phyloP scores from a whole-genome alignment of 2,329 filamentous ascomycete genomes.

The Epichloe sibirici region DNA sequence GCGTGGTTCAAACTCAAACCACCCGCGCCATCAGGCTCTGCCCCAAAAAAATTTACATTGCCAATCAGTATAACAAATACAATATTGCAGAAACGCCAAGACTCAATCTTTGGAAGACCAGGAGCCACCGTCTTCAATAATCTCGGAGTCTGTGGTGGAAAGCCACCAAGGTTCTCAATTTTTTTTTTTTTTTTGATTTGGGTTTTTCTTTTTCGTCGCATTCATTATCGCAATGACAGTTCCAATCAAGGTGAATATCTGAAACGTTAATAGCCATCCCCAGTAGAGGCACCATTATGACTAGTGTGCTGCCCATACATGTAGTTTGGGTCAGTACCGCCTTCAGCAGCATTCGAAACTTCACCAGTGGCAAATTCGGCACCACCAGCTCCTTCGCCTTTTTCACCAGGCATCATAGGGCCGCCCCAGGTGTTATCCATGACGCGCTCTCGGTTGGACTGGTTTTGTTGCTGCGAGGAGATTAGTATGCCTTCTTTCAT shows the following conservation, averaged over 20 bases:
- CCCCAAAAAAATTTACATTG: constrained; percentile 5
- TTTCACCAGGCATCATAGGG: constrained; percentile 21
- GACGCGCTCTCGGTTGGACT: constrained; percentile 27
- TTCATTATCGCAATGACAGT: neutral
- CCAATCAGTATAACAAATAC: neutral
- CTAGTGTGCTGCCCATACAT: constrained; percentile 42
- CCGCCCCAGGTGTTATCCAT: constrained; percentile 23
- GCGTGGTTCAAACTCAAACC: neutral
- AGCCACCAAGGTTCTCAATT: neutral
- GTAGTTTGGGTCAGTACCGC: constrained; percentile 30
- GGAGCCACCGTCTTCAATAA: neutral
- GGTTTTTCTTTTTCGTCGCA: neutral
- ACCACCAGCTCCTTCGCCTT: constrained; percentile 17
- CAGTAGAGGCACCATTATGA: constrained; percentile 45
- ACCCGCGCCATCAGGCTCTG: constrained; percentile 2
- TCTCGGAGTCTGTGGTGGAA: neutral
- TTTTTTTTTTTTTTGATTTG: neutral
- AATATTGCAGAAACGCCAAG: neutral
- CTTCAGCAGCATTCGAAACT: constrained; percentile 26
- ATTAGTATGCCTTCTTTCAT: neutral
- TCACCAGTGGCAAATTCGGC: constrained; percentile 33
- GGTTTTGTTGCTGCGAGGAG: constrained; percentile 26
- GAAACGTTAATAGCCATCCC: constrained; percentile 35
- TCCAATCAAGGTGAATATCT: neutral
- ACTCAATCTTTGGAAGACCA: neutral